Evolutionary conservation across 2,329 filamentous ascomycete genomes (phyloP), one percentile per base, ranked within the genome.

Genomic region (Xylariaceae sp.): DNA sequence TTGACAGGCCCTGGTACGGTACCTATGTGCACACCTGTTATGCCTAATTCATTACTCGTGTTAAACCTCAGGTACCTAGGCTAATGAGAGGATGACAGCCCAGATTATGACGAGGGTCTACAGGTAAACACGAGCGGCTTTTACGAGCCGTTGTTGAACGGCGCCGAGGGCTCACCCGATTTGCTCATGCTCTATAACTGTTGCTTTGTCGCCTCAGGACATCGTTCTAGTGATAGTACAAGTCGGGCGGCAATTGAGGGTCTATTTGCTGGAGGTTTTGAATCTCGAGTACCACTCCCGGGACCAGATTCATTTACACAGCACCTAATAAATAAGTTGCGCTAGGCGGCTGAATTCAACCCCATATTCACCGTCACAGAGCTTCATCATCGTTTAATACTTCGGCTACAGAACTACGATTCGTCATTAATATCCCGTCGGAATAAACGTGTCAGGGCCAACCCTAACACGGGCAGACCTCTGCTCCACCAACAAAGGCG

Each of bases 171-270:
- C 30, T 49, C 47, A 17, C 47, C 47, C 2, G 42, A 49, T 11
- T 35, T 45, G 7, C 7, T 45, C 11, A 17, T 49, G 2, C 42
- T 49, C 1, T 49, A 49, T 27, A 38, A 45, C 30, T 49, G 47
- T 27, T 41, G 47, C 18, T 44, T 45, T 36, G 12, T 30, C 17
- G 41, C 44, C 12, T 17, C 42, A 18, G 40, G 35, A 7, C 47
- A 41, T 14, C 40, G 38, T 18, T 41, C 42, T 31, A 45, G 36
- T 15, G 5, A 15, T 2, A 45, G 36, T 19, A 36, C 5, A 11
- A 45, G 42, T 18, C 6, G 11, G 11, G 42, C 18, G 1, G 47
- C 40, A n/a, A 42, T 45, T 9, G 42, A 45, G 31, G 42, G 42
- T 2, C 30, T 41, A 9, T 49, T 49, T 12, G 47, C 42, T 7